Percentiles rank a stretch among this genome's conserved stretches.
These are phyloP conservation scores for Pseudomassariella vexata DNA, from an alignment of 2,329 filamentous ascomycete genomes.

Conservation along the genomic window DNA sequence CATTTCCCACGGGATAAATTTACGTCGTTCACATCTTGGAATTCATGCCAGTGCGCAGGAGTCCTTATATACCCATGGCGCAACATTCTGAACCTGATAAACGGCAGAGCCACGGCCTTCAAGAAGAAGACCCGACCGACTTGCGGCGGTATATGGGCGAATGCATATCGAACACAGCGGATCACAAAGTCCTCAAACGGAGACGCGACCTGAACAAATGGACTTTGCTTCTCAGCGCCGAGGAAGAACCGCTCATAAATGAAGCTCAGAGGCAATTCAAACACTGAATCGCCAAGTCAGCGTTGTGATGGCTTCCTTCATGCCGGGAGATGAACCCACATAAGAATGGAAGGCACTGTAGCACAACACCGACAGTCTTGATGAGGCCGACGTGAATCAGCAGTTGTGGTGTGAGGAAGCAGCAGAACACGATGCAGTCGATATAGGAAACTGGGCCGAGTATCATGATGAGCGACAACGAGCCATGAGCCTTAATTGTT, in stretches of 20 bases:
- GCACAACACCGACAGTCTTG: slow-evolving; percentile 48
- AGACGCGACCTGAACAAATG: slow-evolving; percentile 65
- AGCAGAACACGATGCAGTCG: slow-evolving; percentile 68
- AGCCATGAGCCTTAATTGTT: no score
- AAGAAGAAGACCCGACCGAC: slow-evolving; percentile 75
- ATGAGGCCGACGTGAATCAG: slow-evolving; percentile 61
- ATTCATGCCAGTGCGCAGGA: slow-evolving; percentile 59
- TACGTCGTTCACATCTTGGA: slow-evolving; percentile 35
- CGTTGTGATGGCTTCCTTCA: no score
- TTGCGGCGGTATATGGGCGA: slow-evolving; percentile 61
- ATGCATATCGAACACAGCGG: slow-evolving; percentile 72
- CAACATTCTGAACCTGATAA: slow-evolving; percentile 69
- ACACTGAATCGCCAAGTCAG: slow-evolving; percentile 43
- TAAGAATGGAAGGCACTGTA: slow-evolving; percentile 64
- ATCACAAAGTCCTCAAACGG: slow-evolving; percentile 74
- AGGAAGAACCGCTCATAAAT: slow-evolving; percentile 50
- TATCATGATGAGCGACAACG: slow-evolving; percentile 68
- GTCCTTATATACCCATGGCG: slow-evolving; percentile 61
- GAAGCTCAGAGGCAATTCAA: slow-evolving; percentile 54
- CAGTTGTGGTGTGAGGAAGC: slow-evolving; percentile 67
- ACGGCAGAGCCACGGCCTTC: slow-evolving; percentile 66
- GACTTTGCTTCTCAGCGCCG: slow-evolving; percentile 37
- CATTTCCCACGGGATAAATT: background rate
- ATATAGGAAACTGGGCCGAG: slow-evolving; percentile 68
- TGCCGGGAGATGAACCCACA: no score